These are phyloP conservation scores for Cystofilobasidium capitatum DNA, from an alignment of 768 basidiomycete species.

Conservation along the genomic window DNA sequence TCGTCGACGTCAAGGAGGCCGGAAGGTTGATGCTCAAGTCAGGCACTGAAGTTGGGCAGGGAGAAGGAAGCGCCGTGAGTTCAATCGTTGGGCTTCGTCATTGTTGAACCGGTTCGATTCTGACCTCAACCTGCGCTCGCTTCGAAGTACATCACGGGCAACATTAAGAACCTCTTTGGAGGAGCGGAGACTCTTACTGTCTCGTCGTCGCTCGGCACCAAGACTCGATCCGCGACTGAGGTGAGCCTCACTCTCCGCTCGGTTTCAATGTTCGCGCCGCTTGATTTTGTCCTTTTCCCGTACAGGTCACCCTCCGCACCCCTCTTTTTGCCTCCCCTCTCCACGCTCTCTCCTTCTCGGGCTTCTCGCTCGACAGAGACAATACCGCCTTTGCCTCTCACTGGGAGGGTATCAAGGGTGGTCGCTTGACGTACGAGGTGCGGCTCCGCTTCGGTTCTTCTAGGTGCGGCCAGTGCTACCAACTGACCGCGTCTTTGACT, in stretches of 20 bases:
- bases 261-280: too few species aligned
- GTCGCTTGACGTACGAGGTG: conserved; percentile 61
- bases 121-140: background rate
- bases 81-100: background rate
- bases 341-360: conserved; percentile 59
- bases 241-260: conserved; percentile 41
- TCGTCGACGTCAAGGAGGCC: conserved; percentile 66
- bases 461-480: background rate
- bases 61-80: conserved; percentile 82
- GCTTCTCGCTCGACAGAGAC: conserved; percentile 70
- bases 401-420: conserved; percentile 42
- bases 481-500: conserved; percentile 17
- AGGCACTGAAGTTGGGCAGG: conserved; percentile 83
- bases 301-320: conserved; percentile 38
- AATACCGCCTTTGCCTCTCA: conserved; percentile 58
- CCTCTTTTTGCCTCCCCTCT: conserved; percentile 46
- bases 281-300: background rate
- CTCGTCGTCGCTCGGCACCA: conserved; percentile 72
- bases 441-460: conserved; percentile 46
- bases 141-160: conserved; percentile 63
- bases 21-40: conserved; percentile 68
- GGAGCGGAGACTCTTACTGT: conserved; percentile 81
- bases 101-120: background rate
- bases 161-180: conserved; percentile 79
- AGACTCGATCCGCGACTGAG: conserved; percentile 73